Evolutionary conservation across 306 rosid genomes (phyloP), one percentile per base, ranked within the genome.

Genomic region (Rubus idaeus): DNA sequence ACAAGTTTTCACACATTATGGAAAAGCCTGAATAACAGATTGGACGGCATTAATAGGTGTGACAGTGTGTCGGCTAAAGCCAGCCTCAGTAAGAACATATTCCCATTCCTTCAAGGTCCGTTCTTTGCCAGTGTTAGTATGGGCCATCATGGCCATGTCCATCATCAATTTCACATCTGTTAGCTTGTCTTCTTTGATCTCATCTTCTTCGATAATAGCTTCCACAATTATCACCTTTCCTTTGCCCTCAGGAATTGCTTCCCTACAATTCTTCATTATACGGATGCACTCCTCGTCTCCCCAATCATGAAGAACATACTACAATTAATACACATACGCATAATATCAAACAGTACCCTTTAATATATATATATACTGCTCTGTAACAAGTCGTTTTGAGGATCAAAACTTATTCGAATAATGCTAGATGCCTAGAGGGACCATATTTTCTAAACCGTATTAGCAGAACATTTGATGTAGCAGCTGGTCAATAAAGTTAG

Each of bases 251-350:
- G 88, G 75, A 51, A 88, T 77, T 0, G 89, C 90, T 70, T 85
- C 90, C 77, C 73, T 85, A 26, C 91, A 91, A 0, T 75, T 89
- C 56, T 82, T 86, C 10, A 91, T 84, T 51, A 86, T 88, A n/a
- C 65, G 4, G 18, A 88, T 88, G 81, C 97, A 89, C 56, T 91
- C 90, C 8, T 86, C 74, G 7, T 91, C 94, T 1, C 77, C 82
- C 94, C 94, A 86, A 1, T 87, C 92, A 68, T 88, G 92, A 78
- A 91, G 81, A 69, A 89, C 88, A 84, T 66, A 80, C 92, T 87
- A 37, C 71, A 52, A 30, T 30, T 30, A 30, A 18, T 16, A 5
- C 1, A 23, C 45, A 55, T 8, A 5, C 62, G 55, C 1, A 16
- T 8, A 6, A 21, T 0, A 23, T 4, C 2, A 10, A 10, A 0